Evolutionary conservation across 305 asterid genomes (phyloP).

Genomic region (Fraxinus dipetala): DNA sequence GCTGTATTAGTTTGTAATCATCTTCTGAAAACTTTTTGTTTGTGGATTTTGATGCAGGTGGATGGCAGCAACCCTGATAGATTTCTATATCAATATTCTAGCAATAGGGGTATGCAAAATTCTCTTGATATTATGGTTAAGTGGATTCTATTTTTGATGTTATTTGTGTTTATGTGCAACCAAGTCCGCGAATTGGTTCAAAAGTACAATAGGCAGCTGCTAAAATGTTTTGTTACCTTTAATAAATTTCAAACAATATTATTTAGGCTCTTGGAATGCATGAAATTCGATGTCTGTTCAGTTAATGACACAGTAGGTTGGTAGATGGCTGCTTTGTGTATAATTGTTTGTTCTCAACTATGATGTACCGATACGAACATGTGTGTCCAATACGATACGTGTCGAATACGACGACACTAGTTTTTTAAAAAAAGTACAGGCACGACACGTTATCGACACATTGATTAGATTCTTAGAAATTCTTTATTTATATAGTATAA

Average conservation of each 20-base stretch:
- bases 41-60: slow-evolving; percentile 49
- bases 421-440: no score
- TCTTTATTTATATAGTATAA: no score
- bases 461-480: no score
- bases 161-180: neutral
- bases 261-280: neutral
- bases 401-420: no score
- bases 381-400: no score
- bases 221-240: neutral
- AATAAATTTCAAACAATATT: neutral
- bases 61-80: slow-evolving; percentile 71
- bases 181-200: neutral
- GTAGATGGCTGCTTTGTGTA: neutral
- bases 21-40: neutral
- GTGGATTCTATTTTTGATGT: neutral
- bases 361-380: no score
- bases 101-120: slow-evolving; percentile 56
- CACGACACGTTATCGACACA: neutral
- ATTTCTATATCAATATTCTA: slow-evolving; percentile 58
- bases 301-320: neutral
- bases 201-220: neutral
- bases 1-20: neutral
- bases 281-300: neutral
- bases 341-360: neutral
- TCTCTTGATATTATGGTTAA: slow-evolving; percentile 4